Evolutionary conservation across 495 filamentous ascomycete species (phyloP), one percentile per base, ranked within the genome.

Genomic region (Gamarada debralockiae): DNA sequence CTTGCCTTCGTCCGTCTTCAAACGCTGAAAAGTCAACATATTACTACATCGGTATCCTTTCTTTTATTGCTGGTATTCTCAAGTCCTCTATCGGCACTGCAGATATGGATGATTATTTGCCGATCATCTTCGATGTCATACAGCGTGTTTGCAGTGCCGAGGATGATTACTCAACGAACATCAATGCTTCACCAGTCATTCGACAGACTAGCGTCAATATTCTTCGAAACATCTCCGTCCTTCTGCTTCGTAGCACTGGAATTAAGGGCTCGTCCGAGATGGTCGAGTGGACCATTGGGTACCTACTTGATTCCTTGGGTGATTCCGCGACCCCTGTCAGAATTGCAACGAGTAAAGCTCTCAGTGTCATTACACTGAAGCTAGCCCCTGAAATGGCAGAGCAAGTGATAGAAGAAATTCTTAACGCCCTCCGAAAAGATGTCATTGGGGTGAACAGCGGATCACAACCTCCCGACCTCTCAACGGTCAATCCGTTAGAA

Each of bases 291-390:
- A 82, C 85, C 14, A 85, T 99, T 54, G 83, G 82, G 22, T 76
- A 82, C 47, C 65, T 91, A 3, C 74, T 97, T 5, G 77, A 80
- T 23, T 71, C 70, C 8, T 68, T 92, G 1, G 80, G 79, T 9
- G 92, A 97, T 61, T 86, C 88, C 52, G 90, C 96, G 58, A 97
- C 92, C 0, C 86, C 88, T 6, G 89, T 97, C 24, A 76, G 93
- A 33, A 81, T 95, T 65, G 86, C 92, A 29, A 88, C 92, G 9
- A 95, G 90, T 68, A 99, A 99, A 69, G 86, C 91, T 13, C 77
- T 97, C 42, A 95, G 89, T 56, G 77, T 95, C 23, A 81, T 97
- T 56, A 83, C 90, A 0, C 69, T 89, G 46, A 87, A 87, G 59
- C 70, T 98, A 3, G 81, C 90, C 24, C 63, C 80, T 0, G 85